phyloP scores from a whole-genome alignment of 75 land plant species.

The Sequoiadendron giganteum region DNA sequence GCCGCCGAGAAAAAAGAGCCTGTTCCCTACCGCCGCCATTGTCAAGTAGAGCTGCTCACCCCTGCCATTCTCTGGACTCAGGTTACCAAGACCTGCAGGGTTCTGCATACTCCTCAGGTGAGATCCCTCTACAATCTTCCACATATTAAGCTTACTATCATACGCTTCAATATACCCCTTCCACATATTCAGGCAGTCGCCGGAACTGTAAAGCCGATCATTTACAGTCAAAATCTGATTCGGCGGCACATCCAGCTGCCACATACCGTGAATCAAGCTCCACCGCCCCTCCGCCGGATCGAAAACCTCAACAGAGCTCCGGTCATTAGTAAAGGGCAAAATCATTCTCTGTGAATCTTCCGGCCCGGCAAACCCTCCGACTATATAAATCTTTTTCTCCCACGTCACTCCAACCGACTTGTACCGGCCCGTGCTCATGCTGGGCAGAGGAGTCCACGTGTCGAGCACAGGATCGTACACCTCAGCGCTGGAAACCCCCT shows the following conservation, averaged over 20 bases:
- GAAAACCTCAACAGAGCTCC: constrained; percentile 53
- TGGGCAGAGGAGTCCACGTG: constrained; percentile 29
- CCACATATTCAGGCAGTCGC: constrained; percentile 39
- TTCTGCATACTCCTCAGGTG: constrained; percentile 5
- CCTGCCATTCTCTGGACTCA: background rate
- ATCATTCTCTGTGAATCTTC: background rate
- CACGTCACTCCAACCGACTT: constrained; percentile 51
- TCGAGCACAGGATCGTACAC: constrained; percentile 33
- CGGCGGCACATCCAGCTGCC: constrained; percentile 57
- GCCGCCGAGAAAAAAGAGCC: constrained; percentile 38
- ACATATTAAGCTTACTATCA: constrained; percentile 36
- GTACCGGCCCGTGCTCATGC: constrained; percentile 34
- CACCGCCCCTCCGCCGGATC: constrained; percentile 23
- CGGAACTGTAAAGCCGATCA: constrained; percentile 39
- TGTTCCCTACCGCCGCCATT: constrained; percentile 37
- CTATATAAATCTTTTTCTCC: constrained; percentile 32
- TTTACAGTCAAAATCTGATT: constrained; percentile 42
- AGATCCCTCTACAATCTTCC: constrained; percentile 42
- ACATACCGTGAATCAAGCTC: constrained; percentile 38
- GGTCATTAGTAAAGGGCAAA: constrained; percentile 6
- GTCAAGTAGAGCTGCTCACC: constrained; percentile 19
- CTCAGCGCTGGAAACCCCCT: constrained; percentile 37
- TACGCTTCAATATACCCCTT: constrained; percentile 48
- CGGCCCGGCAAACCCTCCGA: constrained; percentile 40
- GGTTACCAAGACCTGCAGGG: background rate